Percentiles rank a stretch among this genome's conserved stretches.
These are phyloP conservation scores for Lipomyces mesembrius DNA, from an alignment of 805 yeast species.

Conservation along the genomic window DNA sequence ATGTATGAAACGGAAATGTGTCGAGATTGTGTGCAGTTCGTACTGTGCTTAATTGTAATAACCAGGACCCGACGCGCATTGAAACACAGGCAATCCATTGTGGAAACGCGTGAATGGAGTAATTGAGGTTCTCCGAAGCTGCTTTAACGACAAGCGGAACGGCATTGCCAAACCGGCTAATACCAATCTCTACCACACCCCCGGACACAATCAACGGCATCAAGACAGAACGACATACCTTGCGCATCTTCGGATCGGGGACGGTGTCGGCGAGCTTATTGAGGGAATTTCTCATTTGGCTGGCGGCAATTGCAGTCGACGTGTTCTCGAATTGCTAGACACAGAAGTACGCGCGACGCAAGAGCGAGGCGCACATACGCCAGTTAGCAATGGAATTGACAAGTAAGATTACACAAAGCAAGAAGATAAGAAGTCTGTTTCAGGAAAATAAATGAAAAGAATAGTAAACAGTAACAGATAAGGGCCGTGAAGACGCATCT, in stretches of 20 bases:
- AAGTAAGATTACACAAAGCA: background rate
- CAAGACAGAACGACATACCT: slow-evolving; percentile 21
- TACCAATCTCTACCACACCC: background rate
- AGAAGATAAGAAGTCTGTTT: background rate
- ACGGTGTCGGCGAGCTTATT: slow-evolving; percentile 88
- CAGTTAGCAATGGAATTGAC: slow-evolving; percentile 18
- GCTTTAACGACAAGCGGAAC: background rate
- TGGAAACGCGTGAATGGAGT: background rate
- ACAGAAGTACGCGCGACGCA: slow-evolving; percentile 1
- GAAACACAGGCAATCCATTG: background rate
- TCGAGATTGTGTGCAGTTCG: background rate
- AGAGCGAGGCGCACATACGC: slow-evolving; percentile 55
- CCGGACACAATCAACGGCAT: background rate
- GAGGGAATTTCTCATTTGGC: slow-evolving; percentile 96
- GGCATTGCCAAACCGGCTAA: background rate
- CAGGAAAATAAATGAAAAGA: background rate
- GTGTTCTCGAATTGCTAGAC: slow-evolving; percentile 72
- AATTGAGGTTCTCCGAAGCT: background rate
- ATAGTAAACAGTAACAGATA: background rate
- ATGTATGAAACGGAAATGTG: slow-evolving; percentile 28
- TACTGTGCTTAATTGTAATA: background rate
- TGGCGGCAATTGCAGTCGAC: slow-evolving; percentile 92
- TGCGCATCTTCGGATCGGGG: slow-evolving; percentile 49
- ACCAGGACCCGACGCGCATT: background rate
- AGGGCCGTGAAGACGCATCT: too few species aligned